Conservation (phyloP, 2,329 filamentous ascomycete genomes). For the Colletotrichum sp. region DNA sequence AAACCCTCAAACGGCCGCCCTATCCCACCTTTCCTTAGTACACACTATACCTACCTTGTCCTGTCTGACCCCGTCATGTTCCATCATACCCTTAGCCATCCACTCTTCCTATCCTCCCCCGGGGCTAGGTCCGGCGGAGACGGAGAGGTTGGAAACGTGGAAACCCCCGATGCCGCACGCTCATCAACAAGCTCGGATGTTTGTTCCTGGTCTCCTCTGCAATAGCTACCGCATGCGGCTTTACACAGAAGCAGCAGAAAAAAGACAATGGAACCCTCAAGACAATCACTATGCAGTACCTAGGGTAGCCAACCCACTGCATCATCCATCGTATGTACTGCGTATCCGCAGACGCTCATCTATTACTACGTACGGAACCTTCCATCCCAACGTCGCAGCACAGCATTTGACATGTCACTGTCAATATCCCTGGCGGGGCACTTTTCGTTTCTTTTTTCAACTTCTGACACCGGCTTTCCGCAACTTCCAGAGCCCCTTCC, state of each 20-base stretch:
- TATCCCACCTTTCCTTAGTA: not conserved
- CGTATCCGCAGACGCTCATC: not conserved
- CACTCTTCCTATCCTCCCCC: not conserved
- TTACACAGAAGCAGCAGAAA: not conserved
- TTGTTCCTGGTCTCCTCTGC: not conserved
- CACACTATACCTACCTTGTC: not conserved
- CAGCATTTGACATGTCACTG: conserved; percentile 8
- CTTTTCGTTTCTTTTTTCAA: not conserved
- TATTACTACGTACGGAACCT: not conserved
- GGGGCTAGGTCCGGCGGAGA: not conserved
- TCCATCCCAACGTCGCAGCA: not conserved
- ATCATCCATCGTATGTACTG: not conserved
- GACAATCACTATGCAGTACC: not conserved
- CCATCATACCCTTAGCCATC: not conserved
- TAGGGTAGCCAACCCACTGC: not conserved
- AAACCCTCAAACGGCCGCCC: not conserved
- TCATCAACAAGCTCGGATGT: not conserved
- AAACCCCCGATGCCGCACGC: conserved; percentile 6
- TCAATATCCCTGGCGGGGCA: not conserved
- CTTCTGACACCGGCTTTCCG: conserved; percentile 11
- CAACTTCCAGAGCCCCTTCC: not conserved
- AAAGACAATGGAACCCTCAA: not conserved
- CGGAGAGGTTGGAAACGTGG: conserved; percentile 4
- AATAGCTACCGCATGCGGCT: not conserved
- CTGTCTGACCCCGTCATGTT: not conserved